A percentile compares a stretch with the other conserved stretches of the same genome.
These are phyloP conservation scores for Penicillium fuscoglaucum DNA, from an alignment of 2,329 filamentous ascomycete species.

Conservation along the genomic window DNA sequence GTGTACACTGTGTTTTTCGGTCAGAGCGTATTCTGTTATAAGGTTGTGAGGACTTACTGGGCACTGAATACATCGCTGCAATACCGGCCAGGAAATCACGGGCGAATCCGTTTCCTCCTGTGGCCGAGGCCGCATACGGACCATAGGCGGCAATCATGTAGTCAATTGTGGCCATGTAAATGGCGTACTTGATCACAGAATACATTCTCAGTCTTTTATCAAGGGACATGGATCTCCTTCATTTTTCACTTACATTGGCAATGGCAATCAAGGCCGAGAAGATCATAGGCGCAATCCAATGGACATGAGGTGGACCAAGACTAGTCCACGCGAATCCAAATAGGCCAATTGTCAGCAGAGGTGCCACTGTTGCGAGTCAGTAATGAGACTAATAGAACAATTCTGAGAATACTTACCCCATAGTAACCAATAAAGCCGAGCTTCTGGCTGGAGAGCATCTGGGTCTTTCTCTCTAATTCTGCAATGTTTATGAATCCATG, in stretches of 20 bases:
- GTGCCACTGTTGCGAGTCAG: conserved; percentile 46
- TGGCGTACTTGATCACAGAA: conserved; percentile 36
- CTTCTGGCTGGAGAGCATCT: conserved; percentile 61
- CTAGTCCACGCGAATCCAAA: conserved; percentile 63
- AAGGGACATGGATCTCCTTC: neutral
- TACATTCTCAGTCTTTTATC: neutral
- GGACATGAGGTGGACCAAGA: conserved; percentile 53
- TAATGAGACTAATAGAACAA: neutral
- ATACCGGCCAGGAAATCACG: conserved; percentile 64
- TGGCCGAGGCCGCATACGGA: conserved; percentile 63
- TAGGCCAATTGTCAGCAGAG: conserved; percentile 59
- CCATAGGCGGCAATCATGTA: conserved; percentile 69
- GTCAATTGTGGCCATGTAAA: conserved; percentile 66
- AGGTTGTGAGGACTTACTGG: conserved; percentile 38
- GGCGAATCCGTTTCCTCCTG: conserved; percentile 65
- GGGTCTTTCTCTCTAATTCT: conserved; percentile 43
- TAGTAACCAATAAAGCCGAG: conserved; percentile 59
- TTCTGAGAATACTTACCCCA: conserved; percentile 41
- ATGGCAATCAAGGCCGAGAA: conserved; percentile 61
- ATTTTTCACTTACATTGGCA: conserved; percentile 53
- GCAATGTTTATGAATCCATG: conserved; percentile 49
- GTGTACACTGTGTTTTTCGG: conserved; percentile 37
- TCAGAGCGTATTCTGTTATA: conserved; percentile 7
- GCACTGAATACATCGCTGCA: conserved; percentile 59
- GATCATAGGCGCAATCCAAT: conserved; percentile 63